phyloP scores from a whole-genome alignment of 2,329 filamentous ascomycete genomes.

The Aspergillus awamori region DNA sequence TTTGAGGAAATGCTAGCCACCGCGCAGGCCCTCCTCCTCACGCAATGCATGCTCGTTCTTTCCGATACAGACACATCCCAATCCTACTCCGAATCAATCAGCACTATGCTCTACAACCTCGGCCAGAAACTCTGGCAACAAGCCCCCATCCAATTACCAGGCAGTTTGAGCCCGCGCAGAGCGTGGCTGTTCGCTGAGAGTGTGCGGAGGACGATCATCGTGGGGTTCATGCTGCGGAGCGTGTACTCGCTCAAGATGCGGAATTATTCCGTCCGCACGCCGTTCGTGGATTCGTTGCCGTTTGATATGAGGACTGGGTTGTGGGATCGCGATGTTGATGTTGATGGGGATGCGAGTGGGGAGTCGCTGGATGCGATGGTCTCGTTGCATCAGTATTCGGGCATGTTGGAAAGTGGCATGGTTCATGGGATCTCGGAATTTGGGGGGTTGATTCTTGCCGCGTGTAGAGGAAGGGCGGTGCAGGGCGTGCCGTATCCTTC shows the following conservation, averaged over 20 bases:
- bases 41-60: constrained; percentile 30
- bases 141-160: constrained; percentile 30
- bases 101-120: constrained; percentile 22
- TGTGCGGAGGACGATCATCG: constrained; percentile 36
- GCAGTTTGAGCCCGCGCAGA: constrained; percentile 26
- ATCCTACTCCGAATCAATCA: constrained; percentile 21
- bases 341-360: constrained; percentile 7
- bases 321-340: constrained; percentile 26
- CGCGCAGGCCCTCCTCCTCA: constrained; percentile 29
- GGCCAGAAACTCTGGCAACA: constrained; percentile 28
- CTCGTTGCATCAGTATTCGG: constrained; percentile 31
- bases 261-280: constrained; percentile 32
- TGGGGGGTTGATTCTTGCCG: constrained; percentile 28
- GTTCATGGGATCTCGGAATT: constrained; percentile 25
- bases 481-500: constrained; percentile 21
- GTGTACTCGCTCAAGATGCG: constrained; percentile 33
- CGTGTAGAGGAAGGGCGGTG: constrained; percentile 27
- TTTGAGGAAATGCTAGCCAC: constrained; percentile 31
- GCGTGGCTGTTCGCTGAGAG: constrained; percentile 39
- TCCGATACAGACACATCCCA: constrained; percentile 10
- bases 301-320: constrained; percentile 33
- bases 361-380: constrained; percentile 23
- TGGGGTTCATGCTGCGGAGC: constrained; percentile 34
- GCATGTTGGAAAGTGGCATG: constrained; percentile 25
- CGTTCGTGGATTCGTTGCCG: constrained; percentile 33